Conservation (phyloP, 2,329 filamentous ascomycete species). For the Sporothrix brunneoviolacea region DNA sequence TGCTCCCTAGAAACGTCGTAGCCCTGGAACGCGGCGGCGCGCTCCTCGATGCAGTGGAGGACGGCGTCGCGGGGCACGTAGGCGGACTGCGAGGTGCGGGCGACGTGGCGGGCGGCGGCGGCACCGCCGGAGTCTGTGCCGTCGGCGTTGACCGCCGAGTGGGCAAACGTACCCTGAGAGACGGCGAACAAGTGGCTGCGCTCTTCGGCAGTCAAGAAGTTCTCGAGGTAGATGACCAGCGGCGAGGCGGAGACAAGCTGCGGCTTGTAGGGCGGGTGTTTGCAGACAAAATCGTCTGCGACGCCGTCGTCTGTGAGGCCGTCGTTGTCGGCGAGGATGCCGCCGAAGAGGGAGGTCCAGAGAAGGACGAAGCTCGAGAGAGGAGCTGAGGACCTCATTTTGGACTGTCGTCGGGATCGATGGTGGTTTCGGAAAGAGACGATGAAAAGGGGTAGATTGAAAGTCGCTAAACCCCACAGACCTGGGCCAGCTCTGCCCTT, state of each 20-base stretch:
- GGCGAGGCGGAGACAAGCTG: conserved; percentile 40
- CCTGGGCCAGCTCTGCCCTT: too few species aligned
- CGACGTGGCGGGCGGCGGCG: conserved; percentile 27
- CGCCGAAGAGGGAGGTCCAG: too few species aligned
- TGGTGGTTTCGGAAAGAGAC: too few species aligned
- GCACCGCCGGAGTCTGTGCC: too few species aligned
- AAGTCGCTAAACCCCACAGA: too few species aligned
- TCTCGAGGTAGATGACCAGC: conserved; percentile 41
- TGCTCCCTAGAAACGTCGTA: conserved; percentile 30
- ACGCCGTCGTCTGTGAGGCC: neutral
- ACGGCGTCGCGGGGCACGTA: conserved; percentile 35
- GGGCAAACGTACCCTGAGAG: conserved; percentile 35
- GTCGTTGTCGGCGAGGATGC: too few species aligned
- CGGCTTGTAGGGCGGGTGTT: conserved; percentile 30
- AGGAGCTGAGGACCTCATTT: too few species aligned
- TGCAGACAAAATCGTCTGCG: conserved; percentile 9
- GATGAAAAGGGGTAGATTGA: neutral
- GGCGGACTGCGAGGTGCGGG: conserved; percentile 40
- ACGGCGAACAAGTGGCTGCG: conserved; percentile 34
- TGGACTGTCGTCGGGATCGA: too few species aligned
- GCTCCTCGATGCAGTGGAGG: conserved; percentile 40
- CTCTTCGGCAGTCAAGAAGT: conserved; percentile 38
- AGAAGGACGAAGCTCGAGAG: too few species aligned
- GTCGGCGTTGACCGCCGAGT: conserved; percentile 32
- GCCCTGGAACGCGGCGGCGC: conserved; percentile 40